Conservation (phyloP, 1,139 yeast genomes). For the Taiozyma onychis region DNA sequence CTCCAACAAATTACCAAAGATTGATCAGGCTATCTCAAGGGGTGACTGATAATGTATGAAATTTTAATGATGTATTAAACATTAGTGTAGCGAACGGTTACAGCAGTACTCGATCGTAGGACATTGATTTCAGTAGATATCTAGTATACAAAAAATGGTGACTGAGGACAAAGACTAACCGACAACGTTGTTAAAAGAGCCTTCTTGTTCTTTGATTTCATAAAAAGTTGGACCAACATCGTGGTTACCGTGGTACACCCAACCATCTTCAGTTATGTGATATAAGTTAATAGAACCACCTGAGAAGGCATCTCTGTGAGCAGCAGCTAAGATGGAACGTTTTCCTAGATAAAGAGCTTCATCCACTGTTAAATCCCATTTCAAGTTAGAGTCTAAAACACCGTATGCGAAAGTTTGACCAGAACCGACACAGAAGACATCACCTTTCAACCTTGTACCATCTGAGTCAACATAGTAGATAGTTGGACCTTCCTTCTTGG, state of each 20-base stretch:
- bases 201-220: constrained; percentile 84
- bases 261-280: constrained; percentile 90
- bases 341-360: constrained; percentile 94
- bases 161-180: constrained; percentile 31
- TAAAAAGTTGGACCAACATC: constrained; percentile 90
- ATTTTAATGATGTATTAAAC: not conserved
- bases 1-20: constrained; percentile 10
- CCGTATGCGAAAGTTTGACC: constrained; percentile 99
- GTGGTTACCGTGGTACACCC: constrained; percentile 94
- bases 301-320: constrained; percentile 97
- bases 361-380: constrained; percentile 85
- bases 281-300: constrained; percentile 95
- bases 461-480: constrained; percentile 96
- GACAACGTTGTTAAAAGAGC: constrained; percentile 85
- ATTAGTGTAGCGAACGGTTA: not conserved
- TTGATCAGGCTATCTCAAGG: constrained; percentile 3
- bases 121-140: not conserved
- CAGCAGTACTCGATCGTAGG: not conserved
- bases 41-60: not conserved
- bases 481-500: constrained; percentile 92
- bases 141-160: not conserved
- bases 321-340: constrained; percentile 94
- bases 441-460: constrained; percentile 94
- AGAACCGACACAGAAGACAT: constrained; percentile 94
- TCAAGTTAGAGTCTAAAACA: constrained; percentile 86